phyloP scores from a whole-genome alignment of 2,329 filamentous ascomycete species.

The Atkinsonella texensis region DNA sequence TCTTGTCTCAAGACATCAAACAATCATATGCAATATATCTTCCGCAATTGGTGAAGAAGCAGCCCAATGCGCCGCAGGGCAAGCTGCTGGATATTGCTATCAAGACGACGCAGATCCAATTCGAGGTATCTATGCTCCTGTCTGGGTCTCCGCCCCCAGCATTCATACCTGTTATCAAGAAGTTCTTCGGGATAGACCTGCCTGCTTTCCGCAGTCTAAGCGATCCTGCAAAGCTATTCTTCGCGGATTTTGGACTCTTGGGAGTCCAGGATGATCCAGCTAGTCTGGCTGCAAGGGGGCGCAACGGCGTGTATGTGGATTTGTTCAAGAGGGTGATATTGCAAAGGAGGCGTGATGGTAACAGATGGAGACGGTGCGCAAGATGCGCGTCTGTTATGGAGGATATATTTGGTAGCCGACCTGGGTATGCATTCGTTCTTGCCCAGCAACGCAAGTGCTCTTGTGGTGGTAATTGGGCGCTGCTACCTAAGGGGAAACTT shows the following conservation, averaged over 20 bases:
- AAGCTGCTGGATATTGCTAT: slow-evolving; percentile 31
- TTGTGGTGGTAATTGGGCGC: slow-evolving; percentile 41
- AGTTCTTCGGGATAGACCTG: slow-evolving; percentile 49
- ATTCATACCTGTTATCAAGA: slow-evolving; percentile 48
- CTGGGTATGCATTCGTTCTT: slow-evolving; percentile 41
- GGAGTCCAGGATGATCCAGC: slow-evolving; percentile 48
- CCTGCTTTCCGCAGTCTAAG: slow-evolving; percentile 44
- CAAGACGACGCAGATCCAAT: slow-evolving; percentile 34
- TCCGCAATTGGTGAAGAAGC: slow-evolving; percentile 32
- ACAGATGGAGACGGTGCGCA: slow-evolving; percentile 30
- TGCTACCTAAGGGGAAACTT: slow-evolving; percentile 25
- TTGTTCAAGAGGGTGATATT: slow-evolving; percentile 49
- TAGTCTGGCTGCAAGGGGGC: slow-evolving; percentile 29
- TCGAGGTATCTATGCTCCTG: slow-evolving; percentile 42
- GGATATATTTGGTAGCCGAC: slow-evolving; percentile 35
- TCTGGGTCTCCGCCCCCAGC: slow-evolving; percentile 30
- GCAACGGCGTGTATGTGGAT: slow-evolving; percentile 32
- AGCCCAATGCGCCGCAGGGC: slow-evolving; percentile 30
- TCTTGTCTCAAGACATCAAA: slow-evolving; percentile 37
- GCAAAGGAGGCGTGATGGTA: slow-evolving; percentile 11
- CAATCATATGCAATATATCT: slow-evolving; percentile 35
- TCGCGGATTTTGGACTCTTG: slow-evolving; percentile 58
- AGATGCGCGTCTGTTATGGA: slow-evolving; percentile 56
- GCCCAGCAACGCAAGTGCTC: slow-evolving; percentile 42
- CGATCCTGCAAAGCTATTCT: slow-evolving; percentile 58